Evolutionary conservation across 2,329 filamentous ascomycete genomes (phyloP).

Genomic region (Fusarium sp.): DNA sequence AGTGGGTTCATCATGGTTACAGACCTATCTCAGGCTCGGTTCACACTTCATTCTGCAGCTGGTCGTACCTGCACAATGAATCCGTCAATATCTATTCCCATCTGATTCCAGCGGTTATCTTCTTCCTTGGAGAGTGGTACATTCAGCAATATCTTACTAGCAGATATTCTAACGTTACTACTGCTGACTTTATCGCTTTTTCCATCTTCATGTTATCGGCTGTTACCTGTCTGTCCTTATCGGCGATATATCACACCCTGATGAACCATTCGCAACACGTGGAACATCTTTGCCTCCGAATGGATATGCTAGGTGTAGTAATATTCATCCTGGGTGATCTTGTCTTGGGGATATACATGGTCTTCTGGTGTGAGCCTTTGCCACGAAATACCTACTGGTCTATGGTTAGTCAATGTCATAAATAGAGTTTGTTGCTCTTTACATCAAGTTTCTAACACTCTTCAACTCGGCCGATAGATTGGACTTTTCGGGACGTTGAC

Average conservation of each 20-base stretch:
- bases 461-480: background rate
- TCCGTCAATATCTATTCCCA: slow-evolving; percentile 2
- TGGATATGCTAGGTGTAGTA: background rate
- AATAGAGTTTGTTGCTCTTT: background rate
- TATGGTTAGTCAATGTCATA: background rate
- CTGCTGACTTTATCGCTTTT: background rate
- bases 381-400: background rate
- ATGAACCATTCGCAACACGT: background rate
- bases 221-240: background rate
- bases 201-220: background rate
- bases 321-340: background rate
- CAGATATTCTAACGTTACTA: background rate
- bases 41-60: background rate
- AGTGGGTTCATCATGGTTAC: background rate
- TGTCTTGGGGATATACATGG: background rate
- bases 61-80: background rate
- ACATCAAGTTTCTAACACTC: background rate
- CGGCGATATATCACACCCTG: background rate
- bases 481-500: background rate
- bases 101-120: background rate
- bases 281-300: background rate
- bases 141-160: background rate
- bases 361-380: background rate
- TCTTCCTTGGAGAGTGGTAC: background rate
- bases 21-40: background rate